Conservation (phyloP, 116 monocot genomes). For the Papilionanthe hybrid region DNA sequence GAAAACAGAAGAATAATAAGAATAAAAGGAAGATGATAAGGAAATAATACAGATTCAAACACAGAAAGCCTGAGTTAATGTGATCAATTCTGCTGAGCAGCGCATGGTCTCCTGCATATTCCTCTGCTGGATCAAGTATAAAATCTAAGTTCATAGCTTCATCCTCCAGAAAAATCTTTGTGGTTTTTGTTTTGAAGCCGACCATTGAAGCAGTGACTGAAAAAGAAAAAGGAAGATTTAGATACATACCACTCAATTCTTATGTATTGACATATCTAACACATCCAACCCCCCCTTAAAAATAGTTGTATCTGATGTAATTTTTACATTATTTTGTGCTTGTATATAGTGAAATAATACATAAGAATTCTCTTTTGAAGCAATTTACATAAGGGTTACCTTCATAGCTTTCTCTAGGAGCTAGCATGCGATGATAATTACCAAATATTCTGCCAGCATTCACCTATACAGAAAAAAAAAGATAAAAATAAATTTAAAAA, state of each 20-base stretch:
- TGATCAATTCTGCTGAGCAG: conserved; percentile 13
- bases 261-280: no score
- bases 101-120: background rate
- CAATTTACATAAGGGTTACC: conserved; percentile 25
- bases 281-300: no score
- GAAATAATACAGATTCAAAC: conserved; percentile 25
- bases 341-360: no score
- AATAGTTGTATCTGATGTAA: no score
- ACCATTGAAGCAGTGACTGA: conserved; percentile 60
- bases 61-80: conserved; percentile 13
- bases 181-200: conserved; percentile 63
- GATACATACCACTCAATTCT: no score
- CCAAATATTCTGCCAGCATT: conserved; percentile 58
- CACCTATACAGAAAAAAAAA: conserved; percentile 8
- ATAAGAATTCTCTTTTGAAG: background rate
- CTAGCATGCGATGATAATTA: conserved; percentile 79
- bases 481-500: no score
- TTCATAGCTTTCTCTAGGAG: conserved; percentile 66
- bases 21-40: conserved; percentile 23
- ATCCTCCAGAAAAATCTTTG: conserved; percentile 39
- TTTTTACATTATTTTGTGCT: no score
- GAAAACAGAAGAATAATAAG: conserved; percentile 37
- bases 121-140: conserved; percentile 51
- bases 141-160: conserved; percentile 69
- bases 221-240: background rate